These are phyloP conservation scores for Epicoccum nigrum DNA, from an alignment of 2,329 filamentous ascomycete species.

Conservation along the genomic window DNA sequence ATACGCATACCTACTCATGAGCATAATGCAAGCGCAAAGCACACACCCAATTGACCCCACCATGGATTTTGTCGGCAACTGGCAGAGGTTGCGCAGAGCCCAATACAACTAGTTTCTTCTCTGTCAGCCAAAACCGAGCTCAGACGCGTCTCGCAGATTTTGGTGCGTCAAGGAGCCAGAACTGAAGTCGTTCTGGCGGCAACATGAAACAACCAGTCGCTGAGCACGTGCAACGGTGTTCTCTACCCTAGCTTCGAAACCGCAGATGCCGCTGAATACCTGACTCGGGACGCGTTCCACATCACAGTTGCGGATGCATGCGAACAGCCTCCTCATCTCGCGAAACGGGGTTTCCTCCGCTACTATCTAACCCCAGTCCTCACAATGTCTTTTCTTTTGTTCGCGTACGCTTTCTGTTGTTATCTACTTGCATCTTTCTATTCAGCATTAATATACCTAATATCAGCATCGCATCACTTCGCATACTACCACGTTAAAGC, in stretches of 20 bases:
- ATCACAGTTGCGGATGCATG: conserved; percentile 6
- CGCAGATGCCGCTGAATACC: conserved; percentile 7
- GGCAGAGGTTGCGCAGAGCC: too few relatives aligned
- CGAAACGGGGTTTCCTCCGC: conserved; percentile 2
- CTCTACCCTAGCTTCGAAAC: conserved; percentile 15
- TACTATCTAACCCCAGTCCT: too few relatives aligned
- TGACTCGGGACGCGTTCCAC: conserved; percentile 13
- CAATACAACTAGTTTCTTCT: conserved; percentile 4
- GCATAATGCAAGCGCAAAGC: conserved; percentile 1
- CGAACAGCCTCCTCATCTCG: conserved; percentile 11
- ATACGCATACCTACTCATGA: neutral
- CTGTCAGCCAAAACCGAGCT: neutral
- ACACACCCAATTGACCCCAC: too few relatives aligned
- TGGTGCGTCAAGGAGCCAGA: conserved; percentile 10
- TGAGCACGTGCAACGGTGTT: conserved; percentile 9
- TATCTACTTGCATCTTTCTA: neutral
- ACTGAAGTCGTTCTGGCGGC: conserved; percentile 9
- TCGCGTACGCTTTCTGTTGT: neutral
- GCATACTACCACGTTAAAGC: neutral
- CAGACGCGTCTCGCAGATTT: conserved; percentile 7
- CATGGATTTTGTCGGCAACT: too few relatives aligned
- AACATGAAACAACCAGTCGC: conserved; percentile 8
- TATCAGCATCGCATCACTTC: neutral
- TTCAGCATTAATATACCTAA: conserved; percentile 5
- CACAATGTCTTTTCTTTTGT: neutral